Base-by-base conservation (phyloP, 345 rosid genomes). In the Luvunga scandens region DNA sequence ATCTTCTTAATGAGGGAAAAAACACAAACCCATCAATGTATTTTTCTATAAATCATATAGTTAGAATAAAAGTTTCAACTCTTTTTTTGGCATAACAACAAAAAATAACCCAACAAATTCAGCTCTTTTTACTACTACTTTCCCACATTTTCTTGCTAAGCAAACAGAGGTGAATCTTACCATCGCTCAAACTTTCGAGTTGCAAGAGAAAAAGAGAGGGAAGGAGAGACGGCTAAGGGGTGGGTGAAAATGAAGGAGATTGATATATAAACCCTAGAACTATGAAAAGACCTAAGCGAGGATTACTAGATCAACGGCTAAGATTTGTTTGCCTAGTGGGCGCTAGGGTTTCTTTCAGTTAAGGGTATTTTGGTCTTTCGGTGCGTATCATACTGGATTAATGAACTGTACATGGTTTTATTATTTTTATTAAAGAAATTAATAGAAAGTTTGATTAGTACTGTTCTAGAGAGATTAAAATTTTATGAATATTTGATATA, bases 181-280 rank as follows among this genome's bases (percentile, higher is more conserved):
- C 87, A 81, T 84, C 60, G 82, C 72, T 78, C 69, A 28, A 84
- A 72, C 80, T 78, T 16, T 55, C 59, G 48, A 75, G 31, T 73
- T 50, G 75, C 5, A 45, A 74, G 42, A 30, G 18, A 27, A 27
- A 12, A n/a, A 13, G 22, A 13, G 65, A 55, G 22, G 33, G 33
- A 24, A 57, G 57, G 7, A 18, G 69, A 60, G 73, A 59, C 77
- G 73, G 78, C 77, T 6, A 59, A 2, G 66, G 2, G 8, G 7
- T 4, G 42, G 4, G 25, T 10, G 24, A 13, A 34, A 14, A 31
- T 50, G 22, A 60, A 39, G 53, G 33, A 39, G 72, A 38, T 30
- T 34, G 14, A 28, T 27, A 27, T 77, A 69, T 75, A 77, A 84
- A 81, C 84, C 83, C 83, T 77, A 78, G 27, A 24, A 68, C 28